phyloP scores from a whole-genome alignment of 495 filamentous ascomycete genomes.

The Lentithecium fluviatile region DNA sequence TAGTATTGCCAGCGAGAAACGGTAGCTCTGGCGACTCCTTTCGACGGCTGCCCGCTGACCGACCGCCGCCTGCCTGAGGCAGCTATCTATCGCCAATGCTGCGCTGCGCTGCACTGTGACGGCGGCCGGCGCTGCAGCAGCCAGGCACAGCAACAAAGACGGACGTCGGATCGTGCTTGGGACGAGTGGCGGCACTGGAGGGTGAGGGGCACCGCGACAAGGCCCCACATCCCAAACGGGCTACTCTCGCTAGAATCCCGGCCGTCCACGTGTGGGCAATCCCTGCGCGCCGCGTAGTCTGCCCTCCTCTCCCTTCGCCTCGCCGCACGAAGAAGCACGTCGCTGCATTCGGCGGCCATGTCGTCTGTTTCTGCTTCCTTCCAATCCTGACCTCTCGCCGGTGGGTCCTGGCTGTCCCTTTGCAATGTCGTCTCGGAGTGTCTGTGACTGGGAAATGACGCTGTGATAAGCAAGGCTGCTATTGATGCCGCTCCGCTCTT shows the following conservation, averaged over 20 bases:
- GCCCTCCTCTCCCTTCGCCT: neutral
- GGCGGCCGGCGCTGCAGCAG: too few species aligned
- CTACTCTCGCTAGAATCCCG: neutral
- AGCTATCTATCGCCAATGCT: too few species aligned
- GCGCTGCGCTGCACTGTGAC: too few species aligned
- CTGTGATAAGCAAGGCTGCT: slow-evolving; percentile 28
- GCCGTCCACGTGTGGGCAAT: neutral
- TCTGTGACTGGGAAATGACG: slow-evolving; percentile 23
- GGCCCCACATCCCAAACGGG: slow-evolving; percentile 2
- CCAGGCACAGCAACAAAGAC: too few species aligned
- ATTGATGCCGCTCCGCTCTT: slow-evolving; percentile 11
- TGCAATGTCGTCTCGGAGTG: neutral
- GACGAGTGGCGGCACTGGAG: too few species aligned
- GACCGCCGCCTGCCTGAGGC: too few species aligned
- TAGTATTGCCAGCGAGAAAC: neutral
- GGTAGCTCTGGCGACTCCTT: neutral
- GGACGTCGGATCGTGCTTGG: too few species aligned
- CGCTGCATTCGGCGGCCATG: neutral
- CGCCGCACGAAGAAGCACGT: neutral
- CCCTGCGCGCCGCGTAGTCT: neutral
- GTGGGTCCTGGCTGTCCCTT: neutral
- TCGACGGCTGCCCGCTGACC: too few species aligned
- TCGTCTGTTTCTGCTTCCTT: neutral
- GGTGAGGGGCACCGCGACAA: neutral
- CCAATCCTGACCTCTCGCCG: neutral